Conservation (phyloP, 257 asterid genomes). For the Solanum etuberosum region DNA sequence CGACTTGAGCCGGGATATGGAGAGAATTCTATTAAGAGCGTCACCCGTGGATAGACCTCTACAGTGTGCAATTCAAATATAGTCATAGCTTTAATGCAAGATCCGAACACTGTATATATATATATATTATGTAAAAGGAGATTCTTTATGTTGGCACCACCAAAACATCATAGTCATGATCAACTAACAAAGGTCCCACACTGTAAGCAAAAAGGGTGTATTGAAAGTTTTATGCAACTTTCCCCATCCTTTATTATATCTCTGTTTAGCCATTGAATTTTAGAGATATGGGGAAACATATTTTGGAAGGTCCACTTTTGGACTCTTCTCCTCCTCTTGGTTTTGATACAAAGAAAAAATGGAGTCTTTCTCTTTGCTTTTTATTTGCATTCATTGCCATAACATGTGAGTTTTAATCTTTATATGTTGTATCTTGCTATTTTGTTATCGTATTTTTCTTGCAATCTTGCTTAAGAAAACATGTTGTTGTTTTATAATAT, state of each 20-base stretch:
- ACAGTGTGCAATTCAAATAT: no score
- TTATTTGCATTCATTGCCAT: not conserved
- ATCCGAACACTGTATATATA: no score
- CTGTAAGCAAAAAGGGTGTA: not conserved
- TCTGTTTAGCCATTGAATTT: not conserved
- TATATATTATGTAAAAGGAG: no score
- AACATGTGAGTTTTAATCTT: not conserved
- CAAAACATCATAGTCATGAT: not conserved
- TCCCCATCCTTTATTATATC: not conserved
- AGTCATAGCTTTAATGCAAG: accelerated
- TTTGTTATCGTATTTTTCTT: not conserved
- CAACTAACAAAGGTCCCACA: not conserved
- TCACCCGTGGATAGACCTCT: no score
- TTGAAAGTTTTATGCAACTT: not conserved
- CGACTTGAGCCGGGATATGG: no score
- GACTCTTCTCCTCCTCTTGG: not conserved
- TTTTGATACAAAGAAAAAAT: not conserved
- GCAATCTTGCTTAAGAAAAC: not conserved
- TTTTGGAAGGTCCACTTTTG: not conserved
- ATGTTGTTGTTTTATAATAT: not conserved
- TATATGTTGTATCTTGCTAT: not conserved
- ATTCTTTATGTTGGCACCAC: not conserved
- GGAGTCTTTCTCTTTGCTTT: not conserved
- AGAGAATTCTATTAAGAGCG: no score
- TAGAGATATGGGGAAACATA: not conserved